Percentiles rank a stretch among this genome's conserved stretches.
Conservation (phyloP, 2,329 filamentous ascomycete genomes). For the Penicillium sp. region DNA sequence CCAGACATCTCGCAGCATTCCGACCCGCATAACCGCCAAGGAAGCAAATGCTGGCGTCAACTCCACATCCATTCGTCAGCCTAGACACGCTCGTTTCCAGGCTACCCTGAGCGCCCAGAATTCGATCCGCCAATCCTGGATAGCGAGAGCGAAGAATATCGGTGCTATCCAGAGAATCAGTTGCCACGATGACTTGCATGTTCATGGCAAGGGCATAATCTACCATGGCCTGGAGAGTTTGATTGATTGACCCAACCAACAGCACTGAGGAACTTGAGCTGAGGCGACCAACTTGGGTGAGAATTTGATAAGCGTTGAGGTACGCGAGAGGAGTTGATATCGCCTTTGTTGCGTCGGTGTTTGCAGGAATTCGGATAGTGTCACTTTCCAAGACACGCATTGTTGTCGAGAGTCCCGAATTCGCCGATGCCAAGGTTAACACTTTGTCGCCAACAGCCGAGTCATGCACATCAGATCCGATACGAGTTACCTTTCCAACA, state of each 20-base stretch:
- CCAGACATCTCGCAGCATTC: constrained; percentile 13
- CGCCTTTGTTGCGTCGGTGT: constrained; percentile 4
- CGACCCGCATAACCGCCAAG: constrained; percentile 14
- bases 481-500: constrained; percentile 8
- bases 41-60: constrained; percentile 17
- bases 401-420: constrained; percentile 10
- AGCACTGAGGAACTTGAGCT: constrained; percentile 12
- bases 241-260: constrained; percentile 11
- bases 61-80: constrained; percentile 16
- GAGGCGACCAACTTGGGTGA: constrained; percentile 13
- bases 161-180: constrained; percentile 8
- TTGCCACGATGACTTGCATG: constrained; percentile 16
- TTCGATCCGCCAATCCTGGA: constrained; percentile 7
- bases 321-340: constrained; percentile 17
- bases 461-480: constrained; percentile 11
- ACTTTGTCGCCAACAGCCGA: constrained; percentile 16
- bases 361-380: constrained; percentile 12
- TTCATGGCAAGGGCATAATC: constrained; percentile 14
- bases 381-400: constrained; percentile 12
- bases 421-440: constrained; percentile 10
- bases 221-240: constrained; percentile 17
- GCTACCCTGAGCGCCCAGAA: constrained; percentile 10
- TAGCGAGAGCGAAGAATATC: constrained; percentile 11
- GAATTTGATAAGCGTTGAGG: constrained; percentile 13
- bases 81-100: constrained; percentile 15